phyloP scores from a whole-genome alignment of 768 basidiomycete species.

The Agrocybe pediades region DNA sequence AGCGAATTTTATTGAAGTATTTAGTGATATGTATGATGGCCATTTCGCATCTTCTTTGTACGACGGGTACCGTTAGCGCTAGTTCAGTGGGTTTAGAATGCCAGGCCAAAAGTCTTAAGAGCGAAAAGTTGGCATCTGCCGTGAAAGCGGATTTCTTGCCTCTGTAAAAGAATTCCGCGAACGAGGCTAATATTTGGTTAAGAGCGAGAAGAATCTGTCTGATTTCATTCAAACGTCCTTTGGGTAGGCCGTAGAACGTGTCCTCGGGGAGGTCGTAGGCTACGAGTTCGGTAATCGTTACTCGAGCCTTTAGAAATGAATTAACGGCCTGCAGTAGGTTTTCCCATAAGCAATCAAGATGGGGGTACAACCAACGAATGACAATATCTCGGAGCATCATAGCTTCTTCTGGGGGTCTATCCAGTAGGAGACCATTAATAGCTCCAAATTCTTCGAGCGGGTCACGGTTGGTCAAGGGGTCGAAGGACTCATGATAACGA shows the following conservation, averaged over 20 bases:
- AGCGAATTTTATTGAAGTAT: conserved; percentile 3
- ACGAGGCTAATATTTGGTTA: conserved; percentile 1
- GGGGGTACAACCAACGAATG: conserved; percentile 5
- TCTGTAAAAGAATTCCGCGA: conserved; percentile 1
- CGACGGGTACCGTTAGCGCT: not conserved
- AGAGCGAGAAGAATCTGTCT: conserved; percentile 5
- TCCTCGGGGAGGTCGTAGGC: not conserved
- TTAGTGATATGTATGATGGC: not conserved
- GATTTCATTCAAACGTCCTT: not conserved
- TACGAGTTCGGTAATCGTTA: not conserved
- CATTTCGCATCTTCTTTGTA: conserved; percentile 2
- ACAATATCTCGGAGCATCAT: not conserved
- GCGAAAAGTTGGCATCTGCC: conserved; percentile 2
- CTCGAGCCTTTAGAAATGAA: not conserved
- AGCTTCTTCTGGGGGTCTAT: not conserved
- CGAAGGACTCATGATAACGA: not conserved
- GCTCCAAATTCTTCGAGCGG: conserved; percentile 6
- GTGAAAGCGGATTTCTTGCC: not conserved
- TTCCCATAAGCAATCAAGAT: conserved; percentile 5
- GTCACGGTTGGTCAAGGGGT: not conserved
- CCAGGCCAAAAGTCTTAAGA: conserved; percentile 3
- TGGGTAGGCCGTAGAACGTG: not conserved
- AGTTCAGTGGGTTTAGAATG: not conserved
- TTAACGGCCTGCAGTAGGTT: not conserved
- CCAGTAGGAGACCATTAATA: not conserved